A percentile compares a stretch with the other conserved stretches of the same genome.
phyloP scores from a whole-genome alignment of 192 early-diverging fungal genomes.

The Phycomyces nitens region DNA sequence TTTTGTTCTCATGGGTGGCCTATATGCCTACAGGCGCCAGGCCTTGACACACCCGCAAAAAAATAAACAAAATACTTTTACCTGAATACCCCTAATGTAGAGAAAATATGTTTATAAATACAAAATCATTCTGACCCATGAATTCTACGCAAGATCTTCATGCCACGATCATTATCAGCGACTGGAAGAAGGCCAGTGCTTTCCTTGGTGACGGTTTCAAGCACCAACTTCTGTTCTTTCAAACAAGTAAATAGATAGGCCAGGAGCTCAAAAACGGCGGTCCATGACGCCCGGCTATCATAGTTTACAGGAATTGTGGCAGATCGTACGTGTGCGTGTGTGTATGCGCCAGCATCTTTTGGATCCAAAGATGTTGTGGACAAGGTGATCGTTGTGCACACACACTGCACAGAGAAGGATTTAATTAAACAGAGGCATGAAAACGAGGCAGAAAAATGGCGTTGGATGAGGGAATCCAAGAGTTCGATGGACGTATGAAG shows the following conservation, averaged over 20 bases:
- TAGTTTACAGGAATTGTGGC: conserved; percentile 5
- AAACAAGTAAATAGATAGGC: conserved; percentile 6
- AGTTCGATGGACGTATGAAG: conserved; percentile 13
- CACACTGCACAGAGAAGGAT: conserved; percentile 8
- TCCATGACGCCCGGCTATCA: conserved; percentile 7
- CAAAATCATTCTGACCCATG: too few relatives aligned
- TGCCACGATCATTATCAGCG: not conserved
- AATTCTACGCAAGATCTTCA: too few relatives aligned
- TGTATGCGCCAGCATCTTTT: conserved; percentile 7
- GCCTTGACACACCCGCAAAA: too few relatives aligned
- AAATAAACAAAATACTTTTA: too few relatives aligned
- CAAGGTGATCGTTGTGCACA: conserved; percentile 6
- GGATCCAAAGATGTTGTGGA: conserved; percentile 9
- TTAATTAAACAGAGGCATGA: conserved; percentile 4
- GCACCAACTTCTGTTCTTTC: not conserved
- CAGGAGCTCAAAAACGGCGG: conserved; percentile 1
- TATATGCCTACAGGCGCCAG: too few relatives aligned
- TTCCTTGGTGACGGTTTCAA: conserved; percentile 7
- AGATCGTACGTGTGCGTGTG: conserved; percentile 1
- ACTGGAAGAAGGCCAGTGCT: conserved; percentile 1
- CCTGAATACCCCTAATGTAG: too few relatives aligned
- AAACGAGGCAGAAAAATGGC: conserved; percentile 7
- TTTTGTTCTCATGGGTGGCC: too few relatives aligned
- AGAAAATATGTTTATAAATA: too few relatives aligned
- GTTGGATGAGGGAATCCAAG: conserved; percentile 3